Base-by-base conservation (phyloP, 2,329 filamentous ascomycete species). In the Aaosphaeria arxii region DNA sequence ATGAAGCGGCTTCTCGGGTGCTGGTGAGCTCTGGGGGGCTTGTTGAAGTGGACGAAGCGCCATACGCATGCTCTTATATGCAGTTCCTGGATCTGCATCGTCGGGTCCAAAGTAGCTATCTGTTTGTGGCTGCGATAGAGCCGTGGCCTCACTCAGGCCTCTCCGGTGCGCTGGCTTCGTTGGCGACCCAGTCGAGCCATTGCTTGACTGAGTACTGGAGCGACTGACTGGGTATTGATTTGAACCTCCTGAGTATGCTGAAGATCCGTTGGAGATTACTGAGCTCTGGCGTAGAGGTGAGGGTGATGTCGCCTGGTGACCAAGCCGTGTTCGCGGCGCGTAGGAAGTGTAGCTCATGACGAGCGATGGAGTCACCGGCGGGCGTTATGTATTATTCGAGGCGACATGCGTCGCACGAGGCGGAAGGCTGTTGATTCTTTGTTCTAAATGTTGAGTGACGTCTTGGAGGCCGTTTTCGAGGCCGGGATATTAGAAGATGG, bases 1-100 rank as follows among this genome's bases (percentile, higher is more conserved):
- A 28, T 56, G 62, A 30, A 50, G 46, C 1, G 62, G 54, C 51
- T 62, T 65, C 11, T 68, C 66, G 5, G 56, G 50, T 0, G 56
- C 45, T 4, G 65, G 65, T 5, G 67, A 61, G 48, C 56, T 63
- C 40, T 61, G 62, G 6, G 69, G 62, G 6, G 57, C 58, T 43
- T 67, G 65, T 6, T 64, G 56, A 5, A 68, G 61, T 11, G 69
- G 88, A 43, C 89, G 84, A 51, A 95, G 75, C 24, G 89, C 91
- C 62, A 88, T 87, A 45, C 90, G 86, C 51, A 87, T 81, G 56
- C 80, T 86, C 56, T 82, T 83, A 64, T 90, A 91, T 53, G 86
- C 77, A 57, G 82, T 84, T 32, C 84, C 82, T n/a, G 82, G 77
- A 52, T 73, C 79, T 33, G 66, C 62, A 40, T 74, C 70, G 39